Evolutionary conservation across 768 basidiomycete genomes (phyloP), one percentile per base, ranked within the genome.

Genomic region (Amanita pallidorosea): DNA sequence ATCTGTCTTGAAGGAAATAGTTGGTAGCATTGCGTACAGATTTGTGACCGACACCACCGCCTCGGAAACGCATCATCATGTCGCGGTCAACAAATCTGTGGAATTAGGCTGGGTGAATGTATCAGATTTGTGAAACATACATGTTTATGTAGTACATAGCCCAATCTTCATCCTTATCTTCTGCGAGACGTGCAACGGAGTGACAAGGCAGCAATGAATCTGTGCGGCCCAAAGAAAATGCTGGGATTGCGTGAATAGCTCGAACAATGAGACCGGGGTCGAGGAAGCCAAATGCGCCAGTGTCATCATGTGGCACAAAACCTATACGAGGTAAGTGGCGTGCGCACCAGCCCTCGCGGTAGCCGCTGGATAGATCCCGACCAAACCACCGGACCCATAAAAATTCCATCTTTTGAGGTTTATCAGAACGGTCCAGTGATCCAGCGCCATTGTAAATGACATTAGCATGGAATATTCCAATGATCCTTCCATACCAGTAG

Each of bases 321-420:
- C 64, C 65, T 15, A 79, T 36, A 4, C 63, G 58, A 15, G 66
- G 71, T 0, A 76, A 60, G 0, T 60, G 57, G 11, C 60, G 53
- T 0, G 50, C 35, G 1, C 57, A 53, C 49, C 64, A 65, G 0
- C 72, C 67, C 23, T 53, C 58, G 4, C 43, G 36, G 48, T 57
- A 60, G 4, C 38, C 51, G 0, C 45, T 47, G 4, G 3, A 11
- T 2, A 43, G 13, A 34, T 73, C 67, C 0, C 49, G 41, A 1
- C 63, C 62, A 40, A 71, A 61, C 68, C 71, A 72, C 0, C 60
- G 57, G 0, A 77, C 69, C 59, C 68, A 75, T 1, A 77, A 53
- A 15, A 76, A 66, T 1, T 71, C 62, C 57, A 76, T 66, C 0
- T 51, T 52, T 6, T 56, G 44, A 3, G 60, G 47, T 1, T 17